These are phyloP conservation scores for Candida sanyaensis DNA, from an alignment of 1,139 yeast species.

Conservation along the genomic window DNA sequence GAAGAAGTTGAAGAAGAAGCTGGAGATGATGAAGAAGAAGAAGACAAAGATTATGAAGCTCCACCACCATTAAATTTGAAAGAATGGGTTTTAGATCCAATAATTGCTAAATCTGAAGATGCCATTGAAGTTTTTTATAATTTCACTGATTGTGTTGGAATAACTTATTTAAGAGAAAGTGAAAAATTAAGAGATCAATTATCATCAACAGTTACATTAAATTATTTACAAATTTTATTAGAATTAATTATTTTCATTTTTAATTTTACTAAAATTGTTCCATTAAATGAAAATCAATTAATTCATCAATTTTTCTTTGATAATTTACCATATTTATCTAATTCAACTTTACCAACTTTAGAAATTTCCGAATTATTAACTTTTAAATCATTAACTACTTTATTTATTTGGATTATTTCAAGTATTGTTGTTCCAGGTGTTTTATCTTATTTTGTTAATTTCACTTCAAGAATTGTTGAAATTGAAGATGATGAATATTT, in stretches of 20 bases:
- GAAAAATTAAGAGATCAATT: constrained; percentile 51
- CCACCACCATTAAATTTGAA: constrained; percentile 47
- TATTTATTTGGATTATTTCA: constrained; percentile 41
- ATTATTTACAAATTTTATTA: constrained; percentile 38
- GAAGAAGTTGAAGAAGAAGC: constrained; percentile 28
- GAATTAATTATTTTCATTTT: constrained; percentile 41
- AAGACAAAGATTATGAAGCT: constrained; percentile 32
- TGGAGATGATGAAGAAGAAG: constrained; percentile 27
- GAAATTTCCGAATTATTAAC: constrained; percentile 38
- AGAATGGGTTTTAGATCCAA: constrained; percentile 40
- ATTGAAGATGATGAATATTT: constrained; percentile 41
- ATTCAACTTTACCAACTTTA: constrained; percentile 29
- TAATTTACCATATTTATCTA: constrained; percentile 28
- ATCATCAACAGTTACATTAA: constrained; percentile 50
- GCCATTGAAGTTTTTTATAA: constrained; percentile 31
- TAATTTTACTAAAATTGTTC: constrained; percentile 38
- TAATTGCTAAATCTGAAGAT: constrained; percentile 33
- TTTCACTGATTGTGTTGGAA: constrained; percentile 40
- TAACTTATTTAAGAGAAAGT: constrained; percentile 42
- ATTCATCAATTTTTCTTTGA: constrained; percentile 43
- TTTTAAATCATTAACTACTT: constrained; percentile 30
- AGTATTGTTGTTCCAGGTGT: constrained; percentile 47
- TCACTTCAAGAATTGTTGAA: constrained; percentile 47
- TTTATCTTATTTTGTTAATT: constrained; percentile 53
- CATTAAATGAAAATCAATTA: constrained; percentile 37